phyloP scores from a whole-genome alignment of 495 filamentous ascomycete species.

The Platismatia glauca region DNA sequence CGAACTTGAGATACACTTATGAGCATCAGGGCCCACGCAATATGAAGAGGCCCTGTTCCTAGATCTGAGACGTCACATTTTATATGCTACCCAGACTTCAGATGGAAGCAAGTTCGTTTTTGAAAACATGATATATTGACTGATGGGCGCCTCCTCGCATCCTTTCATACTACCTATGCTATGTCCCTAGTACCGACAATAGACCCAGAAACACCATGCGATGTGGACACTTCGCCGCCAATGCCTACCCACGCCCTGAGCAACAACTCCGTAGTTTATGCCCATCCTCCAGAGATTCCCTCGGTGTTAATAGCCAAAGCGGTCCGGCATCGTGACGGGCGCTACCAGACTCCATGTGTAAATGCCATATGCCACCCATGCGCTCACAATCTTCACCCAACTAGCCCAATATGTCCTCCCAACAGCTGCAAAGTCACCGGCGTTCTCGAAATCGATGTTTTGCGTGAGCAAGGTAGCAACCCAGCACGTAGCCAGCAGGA shows the following conservation, averaged over 20 bases:
- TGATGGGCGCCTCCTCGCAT: neutral
- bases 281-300: neutral
- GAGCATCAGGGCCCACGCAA: neutral
- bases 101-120: neutral
- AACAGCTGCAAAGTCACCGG: slow-evolving; percentile 74
- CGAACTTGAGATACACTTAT: neutral
- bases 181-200: neutral
- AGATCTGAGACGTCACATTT: neutral
- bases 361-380: slow-evolving; percentile 93
- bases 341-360: slow-evolving; percentile 90
- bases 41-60: neutral
- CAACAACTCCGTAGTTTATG: neutral
- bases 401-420: slow-evolving; percentile 94
- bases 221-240: neutral
- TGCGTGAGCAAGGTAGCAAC: slow-evolving; percentile 87
- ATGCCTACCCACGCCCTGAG: neutral
- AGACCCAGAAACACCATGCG: neutral
- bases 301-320: slow-evolving; percentile 53
- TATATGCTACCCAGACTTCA: neutral
- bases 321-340: slow-evolving; percentile 74
- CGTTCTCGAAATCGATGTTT: slow-evolving; percentile 58
- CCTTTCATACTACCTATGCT: neutral
- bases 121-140: neutral
- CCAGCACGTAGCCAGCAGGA: slow-evolving; percentile 93
- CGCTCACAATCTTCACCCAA: slow-evolving; percentile 98